phyloP scores from a whole-genome alignment of 2,329 filamentous ascomycete species.

The Biscogniauxia mediterranea region DNA sequence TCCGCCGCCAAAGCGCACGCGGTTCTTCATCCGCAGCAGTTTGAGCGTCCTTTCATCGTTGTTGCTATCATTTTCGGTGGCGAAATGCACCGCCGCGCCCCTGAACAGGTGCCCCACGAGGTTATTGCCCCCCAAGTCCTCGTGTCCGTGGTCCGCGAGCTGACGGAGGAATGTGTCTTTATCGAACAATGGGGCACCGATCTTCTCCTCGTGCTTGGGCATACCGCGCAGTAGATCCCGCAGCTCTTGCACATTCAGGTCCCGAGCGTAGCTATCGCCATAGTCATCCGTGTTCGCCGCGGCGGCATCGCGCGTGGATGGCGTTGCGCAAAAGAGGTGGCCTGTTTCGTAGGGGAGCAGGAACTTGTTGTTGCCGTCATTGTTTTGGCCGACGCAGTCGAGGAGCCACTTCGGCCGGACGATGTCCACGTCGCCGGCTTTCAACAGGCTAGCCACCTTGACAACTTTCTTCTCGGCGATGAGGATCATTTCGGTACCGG shows the following conservation, averaged over 20 bases:
- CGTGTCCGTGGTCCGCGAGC: slow-evolving; percentile 55
- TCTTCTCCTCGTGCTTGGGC: slow-evolving; percentile 42
- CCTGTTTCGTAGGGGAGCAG: slow-evolving; percentile 60
- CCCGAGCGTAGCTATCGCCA: slow-evolving; percentile 79
- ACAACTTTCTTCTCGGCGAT: slow-evolving; percentile 78
- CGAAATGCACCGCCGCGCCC: slow-evolving; percentile 43
- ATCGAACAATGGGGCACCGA: slow-evolving; percentile 39
- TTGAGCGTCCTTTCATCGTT: slow-evolving; percentile 20
- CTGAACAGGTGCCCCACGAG: slow-evolving; percentile 54
- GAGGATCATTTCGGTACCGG: slow-evolving; percentile 62
- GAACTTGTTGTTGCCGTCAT: slow-evolving; percentile 47
- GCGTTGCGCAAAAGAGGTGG: slow-evolving; percentile 71
- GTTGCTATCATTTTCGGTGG: slow-evolving; percentile 26
- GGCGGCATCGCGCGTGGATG: slow-evolving; percentile 53
- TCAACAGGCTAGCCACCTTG: slow-evolving; percentile 80
- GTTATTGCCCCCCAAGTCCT: slow-evolving; percentile 38
- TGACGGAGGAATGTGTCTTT: slow-evolving; percentile 49
- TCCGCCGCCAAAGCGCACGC: slow-evolving; percentile 70
- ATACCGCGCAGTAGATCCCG: slow-evolving; percentile 48
- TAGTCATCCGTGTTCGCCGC: slow-evolving; percentile 68
- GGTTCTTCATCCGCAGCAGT: slow-evolving; percentile 50
- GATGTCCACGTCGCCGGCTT: slow-evolving; percentile 67
- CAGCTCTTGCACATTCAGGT: slow-evolving; percentile 65
- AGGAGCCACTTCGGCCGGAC: slow-evolving; percentile 79
- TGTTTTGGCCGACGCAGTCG: slow-evolving; percentile 66